Conservation (phyloP, 306 rosid genomes). For the Arachis hypogaea region DNA sequence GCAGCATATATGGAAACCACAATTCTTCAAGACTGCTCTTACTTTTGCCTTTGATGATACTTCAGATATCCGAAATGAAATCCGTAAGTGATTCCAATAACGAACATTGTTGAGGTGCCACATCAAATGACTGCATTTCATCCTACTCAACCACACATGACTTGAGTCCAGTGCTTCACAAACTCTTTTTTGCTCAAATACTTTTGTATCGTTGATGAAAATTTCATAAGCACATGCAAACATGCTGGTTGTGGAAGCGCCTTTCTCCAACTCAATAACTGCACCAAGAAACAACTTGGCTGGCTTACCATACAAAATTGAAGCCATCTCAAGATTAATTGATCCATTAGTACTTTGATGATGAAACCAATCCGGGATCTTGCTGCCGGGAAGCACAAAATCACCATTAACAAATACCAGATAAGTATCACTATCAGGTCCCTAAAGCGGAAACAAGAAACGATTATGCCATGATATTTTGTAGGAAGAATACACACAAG, state of each 20-base stretch:
- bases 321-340: conserved; percentile 28
- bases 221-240: not conserved
- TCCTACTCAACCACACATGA: conserved; percentile 14
- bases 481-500: not conserved
- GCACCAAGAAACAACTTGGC: conserved; percentile 22
- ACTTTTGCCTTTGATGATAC: conserved; percentile 9
- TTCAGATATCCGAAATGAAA: conserved; percentile 13
- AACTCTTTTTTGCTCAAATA: not conserved
- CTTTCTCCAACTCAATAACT: conserved; percentile 9
- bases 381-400: conserved; percentile 5
- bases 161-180: conserved; percentile 23
- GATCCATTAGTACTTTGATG: conserved; percentile 23
- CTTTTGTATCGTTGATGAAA: not conserved
- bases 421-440: not conserved
- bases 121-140: not conserved
- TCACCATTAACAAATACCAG: not conserved
- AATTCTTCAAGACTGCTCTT: conserved; percentile 13
- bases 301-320: conserved; percentile 15
- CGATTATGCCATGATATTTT: not conserved
- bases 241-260: not conserved
- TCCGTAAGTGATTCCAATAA: conserved; percentile 17
- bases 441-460: not conserved
- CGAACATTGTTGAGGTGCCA: conserved; percentile 8
- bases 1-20: conserved; percentile 26
- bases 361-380: conserved; percentile 27